Percentiles rank a stretch among this genome's conserved stretches.
Conservation (phyloP, 1,284 basidiomycete species). For the Papiliotrema terrestris region DNA sequence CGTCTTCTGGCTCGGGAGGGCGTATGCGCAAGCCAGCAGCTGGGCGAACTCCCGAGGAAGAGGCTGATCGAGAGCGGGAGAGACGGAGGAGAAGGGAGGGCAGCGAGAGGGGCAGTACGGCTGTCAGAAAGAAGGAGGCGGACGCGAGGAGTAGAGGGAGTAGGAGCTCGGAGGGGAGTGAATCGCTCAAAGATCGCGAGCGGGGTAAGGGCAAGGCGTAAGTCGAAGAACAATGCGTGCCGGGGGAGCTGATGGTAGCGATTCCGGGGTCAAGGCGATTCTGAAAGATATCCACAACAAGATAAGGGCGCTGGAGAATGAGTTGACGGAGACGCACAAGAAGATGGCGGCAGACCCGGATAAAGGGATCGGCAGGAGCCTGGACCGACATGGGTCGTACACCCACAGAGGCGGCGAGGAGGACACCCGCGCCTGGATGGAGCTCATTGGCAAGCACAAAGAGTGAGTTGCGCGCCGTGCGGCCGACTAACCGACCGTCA, state of each 20-base stretch:
- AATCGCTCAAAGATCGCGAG: slow-evolving; percentile 48
- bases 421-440: slow-evolving; percentile 43
- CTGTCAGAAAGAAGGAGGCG: slow-evolving; percentile 8
- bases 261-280: slow-evolving; percentile 48
- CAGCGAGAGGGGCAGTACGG: slow-evolving; percentile 37
- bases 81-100: slow-evolving; percentile 44
- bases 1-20: neutral
- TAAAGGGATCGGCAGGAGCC: slow-evolving; percentile 29
- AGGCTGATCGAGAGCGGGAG: slow-evolving; percentile 47
- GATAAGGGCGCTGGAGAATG: slow-evolving; percentile 45
- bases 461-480: slow-evolving; percentile 23
- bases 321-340: slow-evolving; percentile 48
- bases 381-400: slow-evolving; percentile 18
- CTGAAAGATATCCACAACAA: slow-evolving; percentile 47
- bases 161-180: slow-evolving; percentile 40
- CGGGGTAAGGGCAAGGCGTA: slow-evolving; percentile 44
- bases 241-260: slow-evolving; percentile 22
- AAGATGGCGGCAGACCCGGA: slow-evolving; percentile 46
- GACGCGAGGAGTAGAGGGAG: slow-evolving; percentile 12
- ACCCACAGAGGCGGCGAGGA: slow-evolving; percentile 9
- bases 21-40: neutral
- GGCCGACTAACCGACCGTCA: too few relatives aligned
- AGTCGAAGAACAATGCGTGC: slow-evolving; percentile 5
- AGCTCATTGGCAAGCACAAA: slow-evolving; percentile 47
- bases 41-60: slow-evolving; percentile 34